Evolutionary conservation across 176 grass and related monocot species (phyloP), one percentile per base, ranked within the genome.

Genomic region (Eremochloa ophiuroides): DNA sequence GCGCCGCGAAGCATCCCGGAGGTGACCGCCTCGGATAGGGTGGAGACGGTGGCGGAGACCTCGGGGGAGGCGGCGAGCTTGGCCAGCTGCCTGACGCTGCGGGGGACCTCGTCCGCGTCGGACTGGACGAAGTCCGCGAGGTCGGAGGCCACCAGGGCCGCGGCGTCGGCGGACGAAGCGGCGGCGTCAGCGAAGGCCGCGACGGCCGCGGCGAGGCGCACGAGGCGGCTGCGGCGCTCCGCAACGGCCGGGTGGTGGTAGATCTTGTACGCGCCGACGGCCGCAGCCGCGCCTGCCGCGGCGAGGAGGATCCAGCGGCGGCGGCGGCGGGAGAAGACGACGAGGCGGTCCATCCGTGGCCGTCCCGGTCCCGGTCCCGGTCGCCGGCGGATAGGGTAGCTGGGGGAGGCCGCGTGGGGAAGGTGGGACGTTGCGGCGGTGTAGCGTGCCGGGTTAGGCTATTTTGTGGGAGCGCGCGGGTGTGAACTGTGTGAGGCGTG

Each of bases 191-290:
- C 74, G 75, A 91, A 80, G 68, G 91, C 73, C 29, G 76, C 88
- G 23, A 95, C 25, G 11, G 88, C 82, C 6, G 81, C 82, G n/a
- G 80, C 84, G 2, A 95, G 87, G 51, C 88, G 85, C 26, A 59
- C 82, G 42, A 99, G 78, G 69, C 80, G 83, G 14, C 86, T 84
- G 14, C 93, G 86, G 10, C 87, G 81, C 12, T 75, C 88, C 6
- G 88, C 75, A 28, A 95, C 90, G 48, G 93, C 43, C 3, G 96
- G 96, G 58, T 89, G 96, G 79, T 95, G 88, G 82, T 95, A 95
- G 82, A 95, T 87, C 69, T 73, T 93, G 87, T 99, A 99, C 31
- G 85, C 82, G 16, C 93, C 93, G 70, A 90, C 81, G 8, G 76
- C 83, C 22, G 85, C 81, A 22, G 75, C 82, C 10, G 73, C 20